Percentiles rank a stretch among this genome's conserved stretches.
Conservation (phyloP, 108 stramenopile species). For the Nitzschia sp. region DNA sequence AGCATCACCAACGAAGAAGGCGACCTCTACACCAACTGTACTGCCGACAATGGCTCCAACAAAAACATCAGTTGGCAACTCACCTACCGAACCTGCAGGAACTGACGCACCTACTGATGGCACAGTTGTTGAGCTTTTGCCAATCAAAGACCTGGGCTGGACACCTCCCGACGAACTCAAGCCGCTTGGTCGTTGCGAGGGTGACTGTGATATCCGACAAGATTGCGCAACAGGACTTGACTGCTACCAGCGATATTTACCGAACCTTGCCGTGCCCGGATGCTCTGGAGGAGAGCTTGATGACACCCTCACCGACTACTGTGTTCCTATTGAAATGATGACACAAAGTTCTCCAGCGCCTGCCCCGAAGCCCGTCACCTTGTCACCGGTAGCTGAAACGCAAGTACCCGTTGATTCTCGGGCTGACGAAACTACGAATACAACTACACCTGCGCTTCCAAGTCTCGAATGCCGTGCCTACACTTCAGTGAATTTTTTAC, state of each 20-base stretch:
- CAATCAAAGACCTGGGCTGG: conserved; percentile 2
- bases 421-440: background rate
- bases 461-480: conserved; percentile 10
- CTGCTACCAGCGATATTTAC: conserved; percentile 38
- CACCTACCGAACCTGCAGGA: background rate
- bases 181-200: conserved; percentile 45
- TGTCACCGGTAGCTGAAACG: background rate
- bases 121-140: background rate
- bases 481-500: conserved; percentile 15
- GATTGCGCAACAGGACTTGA: conserved; percentile 40
- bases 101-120: background rate
- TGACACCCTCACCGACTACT: conserved; percentile 4
- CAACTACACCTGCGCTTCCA: conserved; percentile 3
- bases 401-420: background rate
- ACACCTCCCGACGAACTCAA: background rate
- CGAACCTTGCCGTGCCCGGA: conserved; percentile 43
- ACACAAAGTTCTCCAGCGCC: background rate
- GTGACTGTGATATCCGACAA: conserved; percentile 56
- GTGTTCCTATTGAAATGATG: background rate
- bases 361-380: background rate
- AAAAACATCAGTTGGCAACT: conserved; percentile 1
- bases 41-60: conserved; percentile 5
- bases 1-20: background rate
- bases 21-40: background rate
- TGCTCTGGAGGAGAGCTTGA: conserved; percentile 42